Percentiles rank a stretch among this genome's conserved stretches.
phyloP scores from a whole-genome alignment of 305 asterid genomes.

The Rubia peregrina region DNA sequence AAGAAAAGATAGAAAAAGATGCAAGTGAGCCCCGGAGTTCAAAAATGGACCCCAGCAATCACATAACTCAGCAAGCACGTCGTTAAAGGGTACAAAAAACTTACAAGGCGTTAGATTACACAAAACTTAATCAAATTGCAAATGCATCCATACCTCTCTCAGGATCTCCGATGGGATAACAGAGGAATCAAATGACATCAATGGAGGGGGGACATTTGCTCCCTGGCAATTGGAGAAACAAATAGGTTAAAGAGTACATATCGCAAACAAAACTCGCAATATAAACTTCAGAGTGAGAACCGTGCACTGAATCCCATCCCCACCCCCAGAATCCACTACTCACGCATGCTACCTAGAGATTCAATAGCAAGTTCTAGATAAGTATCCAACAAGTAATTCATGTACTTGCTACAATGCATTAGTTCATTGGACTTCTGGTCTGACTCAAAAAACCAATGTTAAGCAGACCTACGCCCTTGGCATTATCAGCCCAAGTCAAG shows the following conservation, averaged over 20 bases:
- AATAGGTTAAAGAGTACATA: neutral
- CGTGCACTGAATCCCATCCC: neutral
- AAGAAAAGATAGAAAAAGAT: constrained; percentile 44
- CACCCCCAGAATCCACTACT: too few relatives aligned
- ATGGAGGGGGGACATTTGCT: constrained; percentile 72
- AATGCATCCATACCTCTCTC: constrained; percentile 64
- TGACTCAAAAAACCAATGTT: too few relatives aligned
- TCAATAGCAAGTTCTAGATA: neutral
- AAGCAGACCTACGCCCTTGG: neutral
- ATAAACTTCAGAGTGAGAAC: neutral
- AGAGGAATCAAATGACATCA: constrained; percentile 66
- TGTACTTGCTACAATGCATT: neutral
- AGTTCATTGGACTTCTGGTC: neutral
- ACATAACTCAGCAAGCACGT: constrained; percentile 23
- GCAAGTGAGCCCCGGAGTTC: constrained; percentile 45
- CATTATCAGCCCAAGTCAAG: neutral
- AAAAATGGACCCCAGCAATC: constrained; percentile 40
- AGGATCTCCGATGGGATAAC: constrained; percentile 75
- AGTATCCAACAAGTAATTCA: neutral
- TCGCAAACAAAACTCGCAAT: neutral
- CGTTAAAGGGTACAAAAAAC: constrained; percentile 13
- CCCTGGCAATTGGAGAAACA: constrained; percentile 41
- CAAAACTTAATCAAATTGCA: constrained; percentile 11
- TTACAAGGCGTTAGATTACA: constrained; percentile 12
- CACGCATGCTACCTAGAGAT: neutral